Conservation (phyloP, 768 basidiomycete genomes). For the Filobasidium floriforme region DNA sequence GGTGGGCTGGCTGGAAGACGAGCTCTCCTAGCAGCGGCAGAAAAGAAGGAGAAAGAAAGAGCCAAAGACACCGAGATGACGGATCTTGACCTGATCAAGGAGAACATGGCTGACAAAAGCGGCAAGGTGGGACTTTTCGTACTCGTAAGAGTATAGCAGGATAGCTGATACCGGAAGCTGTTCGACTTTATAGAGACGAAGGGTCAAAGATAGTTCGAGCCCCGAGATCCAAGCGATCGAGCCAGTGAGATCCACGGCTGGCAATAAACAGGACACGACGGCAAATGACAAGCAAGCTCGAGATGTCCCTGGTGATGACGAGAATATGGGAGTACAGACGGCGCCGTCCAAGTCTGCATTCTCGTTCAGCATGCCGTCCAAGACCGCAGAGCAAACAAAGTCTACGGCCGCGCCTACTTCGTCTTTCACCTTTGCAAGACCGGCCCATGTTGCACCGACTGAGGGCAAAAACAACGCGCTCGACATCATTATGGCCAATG, state of each 20-base stretch:
- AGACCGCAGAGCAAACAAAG: background rate
- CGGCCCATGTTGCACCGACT: background rate
- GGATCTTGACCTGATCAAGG: conserved; percentile 20
- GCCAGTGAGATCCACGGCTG: background rate
- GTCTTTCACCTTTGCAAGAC: background rate
- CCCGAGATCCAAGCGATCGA: background rate
- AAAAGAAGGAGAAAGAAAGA: background rate
- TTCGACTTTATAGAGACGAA: background rate
- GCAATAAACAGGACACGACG: too few species aligned
- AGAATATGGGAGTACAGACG: too few species aligned
- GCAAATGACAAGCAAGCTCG: too few species aligned
- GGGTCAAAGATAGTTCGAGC: background rate
- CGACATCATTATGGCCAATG: conserved; percentile 5
- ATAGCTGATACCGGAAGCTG: background rate
- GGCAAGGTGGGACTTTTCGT: conserved; percentile 10
- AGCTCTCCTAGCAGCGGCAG: conserved; percentile 3
- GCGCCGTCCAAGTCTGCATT: background rate
- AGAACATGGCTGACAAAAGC: conserved; percentile 13
- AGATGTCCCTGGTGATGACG: too few species aligned
- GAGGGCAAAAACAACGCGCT: conserved; percentile 4
- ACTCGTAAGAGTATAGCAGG: background rate
- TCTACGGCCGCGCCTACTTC: background rate
- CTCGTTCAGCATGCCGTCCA: background rate
- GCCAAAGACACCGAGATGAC: conserved; percentile 11
- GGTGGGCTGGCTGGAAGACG: conserved; percentile 2